Evolutionary conservation across 1,284 basidiomycete genomes (phyloP).

Genomic region (Naganishia sp.): DNA sequence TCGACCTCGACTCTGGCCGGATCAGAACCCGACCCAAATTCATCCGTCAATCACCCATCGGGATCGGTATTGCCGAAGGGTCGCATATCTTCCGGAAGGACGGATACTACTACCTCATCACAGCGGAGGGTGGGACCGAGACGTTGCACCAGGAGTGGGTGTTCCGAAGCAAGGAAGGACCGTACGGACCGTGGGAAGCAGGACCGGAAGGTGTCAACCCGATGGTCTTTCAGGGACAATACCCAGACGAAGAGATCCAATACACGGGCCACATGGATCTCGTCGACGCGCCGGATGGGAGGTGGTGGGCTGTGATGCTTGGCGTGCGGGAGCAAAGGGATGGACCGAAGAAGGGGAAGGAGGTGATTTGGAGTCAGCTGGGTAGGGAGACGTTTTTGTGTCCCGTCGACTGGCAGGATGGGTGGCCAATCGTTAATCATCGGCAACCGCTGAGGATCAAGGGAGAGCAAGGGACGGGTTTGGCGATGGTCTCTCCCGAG

Average conservation of each 20-base stretch:
- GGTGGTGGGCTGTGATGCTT: conserved; percentile 36
- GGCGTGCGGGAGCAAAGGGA: conserved; percentile 28
- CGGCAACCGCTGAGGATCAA: conserved; percentile 20
- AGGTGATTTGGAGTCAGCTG: conserved; percentile 28
- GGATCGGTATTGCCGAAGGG: conserved; percentile 39
- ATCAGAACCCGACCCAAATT: conserved; percentile 32
- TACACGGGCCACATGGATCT: conserved; percentile 36
- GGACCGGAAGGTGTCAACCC: conserved; percentile 36
- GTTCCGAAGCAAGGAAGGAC: conserved; percentile 32
- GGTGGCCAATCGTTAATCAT: conserved; percentile 35
- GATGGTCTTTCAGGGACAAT: conserved; percentile 32
- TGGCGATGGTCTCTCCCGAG: background rate
- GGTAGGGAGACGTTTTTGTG: conserved; percentile 35
- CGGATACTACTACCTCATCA: conserved; percentile 40
- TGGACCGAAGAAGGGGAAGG: background rate
- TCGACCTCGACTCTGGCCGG: conserved; percentile 38
- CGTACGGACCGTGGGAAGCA: conserved; percentile 36
- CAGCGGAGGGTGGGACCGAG: conserved; percentile 45
- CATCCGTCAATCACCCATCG: conserved; percentile 31
- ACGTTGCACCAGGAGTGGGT: conserved; percentile 38
- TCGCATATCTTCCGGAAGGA: conserved; percentile 40
- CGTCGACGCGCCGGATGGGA: conserved; percentile 32
- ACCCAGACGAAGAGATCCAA: conserved; percentile 32
- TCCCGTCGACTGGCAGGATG: conserved; percentile 33
- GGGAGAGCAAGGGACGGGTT: conserved; percentile 13